These are phyloP conservation scores for Alternaria brassicicola DNA, from an alignment of 2,329 filamentous ascomycete genomes.

Conservation along the genomic window DNA sequence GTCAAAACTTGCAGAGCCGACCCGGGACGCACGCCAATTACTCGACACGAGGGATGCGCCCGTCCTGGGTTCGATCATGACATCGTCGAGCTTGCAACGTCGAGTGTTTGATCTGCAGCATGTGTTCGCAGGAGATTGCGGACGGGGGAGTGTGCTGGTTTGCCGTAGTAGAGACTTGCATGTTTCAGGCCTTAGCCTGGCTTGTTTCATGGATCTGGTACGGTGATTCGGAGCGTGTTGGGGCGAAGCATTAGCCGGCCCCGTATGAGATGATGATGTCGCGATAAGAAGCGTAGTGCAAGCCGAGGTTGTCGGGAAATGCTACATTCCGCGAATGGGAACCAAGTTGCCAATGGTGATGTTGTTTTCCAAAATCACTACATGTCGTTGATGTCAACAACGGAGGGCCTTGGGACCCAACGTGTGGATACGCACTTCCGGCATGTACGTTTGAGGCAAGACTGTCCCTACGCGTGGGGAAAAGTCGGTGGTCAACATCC, in stretches of 20 bases:
- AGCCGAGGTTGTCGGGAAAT: not conserved
- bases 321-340: not conserved
- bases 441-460: constrained; percentile 1
- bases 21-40: constrained; percentile 21
- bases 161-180: not conserved
- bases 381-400: constrained; percentile 4
- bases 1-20: constrained; percentile 13
- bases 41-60: constrained; percentile 16
- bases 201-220: constrained; percentile 2
- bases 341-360: not conserved
- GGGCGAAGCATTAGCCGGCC: constrained; percentile 6
- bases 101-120: constrained; percentile 11
- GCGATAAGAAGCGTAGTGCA: not conserved
- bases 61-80: not conserved
- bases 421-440: not conserved
- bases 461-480: not conserved
- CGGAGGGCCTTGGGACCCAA: not conserved
- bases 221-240: not conserved
- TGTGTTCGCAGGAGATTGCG: constrained; percentile 16
- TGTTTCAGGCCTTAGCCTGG: constrained; percentile 8
- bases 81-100: not conserved
- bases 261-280: not conserved
- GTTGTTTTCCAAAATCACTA: not conserved
- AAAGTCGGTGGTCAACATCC: constrained; percentile 6
- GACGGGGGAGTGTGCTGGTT: not conserved